Evolutionary conservation across 768 basidiomycete genomes (phyloP).

Genomic region (Boletus coccyginus): DNA sequence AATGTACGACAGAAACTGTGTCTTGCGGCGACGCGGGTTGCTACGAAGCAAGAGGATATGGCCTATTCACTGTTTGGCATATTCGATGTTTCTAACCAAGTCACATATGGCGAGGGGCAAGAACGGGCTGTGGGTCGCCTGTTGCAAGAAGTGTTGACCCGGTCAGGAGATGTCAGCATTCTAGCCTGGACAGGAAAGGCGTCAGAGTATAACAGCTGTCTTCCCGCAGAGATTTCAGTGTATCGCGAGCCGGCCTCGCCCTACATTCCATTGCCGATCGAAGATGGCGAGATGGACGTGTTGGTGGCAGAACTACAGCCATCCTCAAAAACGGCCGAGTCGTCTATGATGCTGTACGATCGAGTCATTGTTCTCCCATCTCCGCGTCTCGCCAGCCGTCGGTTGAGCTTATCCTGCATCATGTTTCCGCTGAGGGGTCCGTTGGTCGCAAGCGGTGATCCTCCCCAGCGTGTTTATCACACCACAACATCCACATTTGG

Average conservation of each 20-base stretch:
- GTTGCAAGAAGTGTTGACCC: background rate
- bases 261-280: background rate
- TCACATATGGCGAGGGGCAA: background rate
- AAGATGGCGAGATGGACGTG: background rate
- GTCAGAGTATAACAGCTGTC: background rate
- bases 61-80: too few relatives aligned
- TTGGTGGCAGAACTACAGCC: background rate
- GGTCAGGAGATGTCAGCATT: background rate
- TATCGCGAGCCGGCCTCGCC: background rate
- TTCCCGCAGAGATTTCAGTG: background rate
- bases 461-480: background rate
- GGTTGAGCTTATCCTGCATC: background rate
- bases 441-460: background rate
- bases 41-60: too few relatives aligned
- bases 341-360: background rate
- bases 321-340: background rate
- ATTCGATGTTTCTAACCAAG: background rate
- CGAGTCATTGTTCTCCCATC: background rate
- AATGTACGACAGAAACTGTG: too few relatives aligned
- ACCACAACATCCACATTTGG: background rate
- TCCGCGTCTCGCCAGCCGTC: background rate
- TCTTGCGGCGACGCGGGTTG: too few relatives aligned
- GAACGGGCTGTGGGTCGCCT: background rate
- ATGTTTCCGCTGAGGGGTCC: background rate
- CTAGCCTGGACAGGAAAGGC: background rate